phyloP scores from a whole-genome alignment of 371 early-diverging fungal species.

The Syncephalastrum contaminatum region DNA sequence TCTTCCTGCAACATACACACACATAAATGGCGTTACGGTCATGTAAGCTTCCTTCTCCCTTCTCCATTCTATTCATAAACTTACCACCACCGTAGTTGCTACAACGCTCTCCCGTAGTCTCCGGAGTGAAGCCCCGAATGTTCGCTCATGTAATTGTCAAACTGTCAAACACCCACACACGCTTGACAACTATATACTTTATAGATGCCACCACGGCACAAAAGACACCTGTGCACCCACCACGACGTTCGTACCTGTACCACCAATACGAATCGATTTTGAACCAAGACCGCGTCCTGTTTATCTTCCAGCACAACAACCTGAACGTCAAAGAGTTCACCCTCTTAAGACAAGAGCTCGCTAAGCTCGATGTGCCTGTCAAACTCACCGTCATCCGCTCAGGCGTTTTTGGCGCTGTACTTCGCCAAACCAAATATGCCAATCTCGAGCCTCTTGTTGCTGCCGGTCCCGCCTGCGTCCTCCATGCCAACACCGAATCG shows the following conservation, averaged over 20 bases:
- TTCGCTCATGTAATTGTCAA: too few species aligned
- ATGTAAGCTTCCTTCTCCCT: too few species aligned
- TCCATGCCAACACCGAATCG: constrained; percentile 45
- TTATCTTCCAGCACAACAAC: constrained; percentile 72
- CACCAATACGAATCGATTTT: constrained; percentile 51
- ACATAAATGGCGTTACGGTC: too few species aligned
- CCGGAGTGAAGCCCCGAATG: too few species aligned
- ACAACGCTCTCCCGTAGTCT: too few species aligned
- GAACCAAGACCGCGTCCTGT: constrained; percentile 52
- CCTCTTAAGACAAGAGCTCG: constrained; percentile 52
- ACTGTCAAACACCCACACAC: too few species aligned
- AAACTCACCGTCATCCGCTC: constrained; percentile 54
- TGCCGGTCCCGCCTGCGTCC: constrained; percentile 56
- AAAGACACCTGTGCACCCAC: constrained; percentile 31
- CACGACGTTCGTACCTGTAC: constrained; percentile 51
- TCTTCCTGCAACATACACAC: too few species aligned
- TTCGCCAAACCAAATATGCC: constrained; percentile 54
- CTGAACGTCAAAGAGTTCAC: constrained; percentile 62
- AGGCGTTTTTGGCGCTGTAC: constrained; percentile 54
- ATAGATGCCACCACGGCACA: constrained; percentile 37
- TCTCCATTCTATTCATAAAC: too few species aligned
- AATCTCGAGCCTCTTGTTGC: constrained; percentile 56
- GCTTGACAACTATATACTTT: not conserved
- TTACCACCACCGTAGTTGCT: too few species aligned
- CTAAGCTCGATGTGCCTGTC: constrained; percentile 21